Base-by-base conservation (phyloP, 2,329 filamentous ascomycete species). In the Aureobasidium lini region DNA sequence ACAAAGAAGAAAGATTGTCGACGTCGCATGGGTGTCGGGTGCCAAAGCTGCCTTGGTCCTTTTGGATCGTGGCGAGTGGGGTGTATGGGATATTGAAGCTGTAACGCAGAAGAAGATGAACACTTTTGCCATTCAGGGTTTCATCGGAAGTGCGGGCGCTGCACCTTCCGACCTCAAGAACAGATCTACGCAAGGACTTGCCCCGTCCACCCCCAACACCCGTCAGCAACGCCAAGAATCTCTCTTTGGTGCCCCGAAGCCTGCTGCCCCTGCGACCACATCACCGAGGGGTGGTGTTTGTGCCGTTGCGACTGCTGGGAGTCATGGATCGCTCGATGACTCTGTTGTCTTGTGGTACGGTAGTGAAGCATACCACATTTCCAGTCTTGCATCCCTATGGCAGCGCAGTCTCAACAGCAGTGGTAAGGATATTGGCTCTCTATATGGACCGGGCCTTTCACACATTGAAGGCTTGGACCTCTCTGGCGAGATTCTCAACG, bases 151-250 rank as follows among this genome's bases (percentile, higher is more conserved):
- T 40, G 57, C 62, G 11, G 62, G 62, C 42, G 66, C 66, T 36
- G 42, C 61, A 15, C 54, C 63, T 54, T 39, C 44, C 7, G 47
- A 65, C 11, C 56, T 48, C 13, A 75, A 71, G 57, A 66, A 69
- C 28, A 71, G 68, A 61, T 67, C 68, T 23, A 66, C 68, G 7
- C 69, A 68, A 43, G 70, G 70, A 28, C 70, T 80, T 2, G 76
- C 74, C 4, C 78, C 78, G 1, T 79, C 78, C 75, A 81, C 78
- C 7, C 78, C 78, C 5, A 79, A 79, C 62, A 81, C 77, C 6
- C 73, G 77, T 11, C 74, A 74, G 47, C 71, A 71, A 48, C 76
- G 74, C 62, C 70, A 78, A 57, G 75, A 78, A 44, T 66, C 66
- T 11, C 67, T 80, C 3, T 79, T 79, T 63, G 70, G 72, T 31